phyloP scores from a whole-genome alignment of 257 asterid genomes.

The Ocimum tenuiflorum region DNA sequence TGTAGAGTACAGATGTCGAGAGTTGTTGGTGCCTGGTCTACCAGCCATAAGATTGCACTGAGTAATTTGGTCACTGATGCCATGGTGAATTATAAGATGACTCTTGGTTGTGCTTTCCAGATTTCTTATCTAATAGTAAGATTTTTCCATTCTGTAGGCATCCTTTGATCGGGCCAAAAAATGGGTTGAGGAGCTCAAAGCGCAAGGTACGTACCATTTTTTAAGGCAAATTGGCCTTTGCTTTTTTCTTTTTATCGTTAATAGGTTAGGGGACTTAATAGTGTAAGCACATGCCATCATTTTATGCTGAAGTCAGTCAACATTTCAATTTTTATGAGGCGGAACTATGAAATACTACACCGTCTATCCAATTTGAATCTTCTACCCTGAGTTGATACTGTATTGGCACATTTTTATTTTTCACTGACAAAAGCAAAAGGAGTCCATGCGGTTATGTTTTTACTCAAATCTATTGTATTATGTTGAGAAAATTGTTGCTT shows the following conservation, averaged over 20 bases:
- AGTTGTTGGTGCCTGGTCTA: neutral
- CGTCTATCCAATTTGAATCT: neutral
- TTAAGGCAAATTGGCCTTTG: neutral
- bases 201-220: slow-evolving; percentile 47
- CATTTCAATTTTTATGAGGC: neutral
- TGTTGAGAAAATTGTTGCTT: neutral
- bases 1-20: neutral
- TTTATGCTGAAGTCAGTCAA: neutral
- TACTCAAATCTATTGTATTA: neutral
- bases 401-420: neutral
- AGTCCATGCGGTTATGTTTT: neutral
- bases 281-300: neutral
- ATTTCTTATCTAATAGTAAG: neutral
- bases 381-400: neutral
- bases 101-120: neutral
- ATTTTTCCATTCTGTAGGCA: slow-evolving; percentile 32
- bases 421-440: neutral
- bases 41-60: neutral
- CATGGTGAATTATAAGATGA: too few relatives aligned
- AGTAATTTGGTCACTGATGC: neutral
- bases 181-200: slow-evolving; percentile 81
- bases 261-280: neutral
- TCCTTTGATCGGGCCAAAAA: slow-evolving; percentile 78
- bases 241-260: neutral
- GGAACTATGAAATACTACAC: neutral